Conservation (phyloP, 805 yeast species). For the Nakazawaea anatomiae region DNA sequence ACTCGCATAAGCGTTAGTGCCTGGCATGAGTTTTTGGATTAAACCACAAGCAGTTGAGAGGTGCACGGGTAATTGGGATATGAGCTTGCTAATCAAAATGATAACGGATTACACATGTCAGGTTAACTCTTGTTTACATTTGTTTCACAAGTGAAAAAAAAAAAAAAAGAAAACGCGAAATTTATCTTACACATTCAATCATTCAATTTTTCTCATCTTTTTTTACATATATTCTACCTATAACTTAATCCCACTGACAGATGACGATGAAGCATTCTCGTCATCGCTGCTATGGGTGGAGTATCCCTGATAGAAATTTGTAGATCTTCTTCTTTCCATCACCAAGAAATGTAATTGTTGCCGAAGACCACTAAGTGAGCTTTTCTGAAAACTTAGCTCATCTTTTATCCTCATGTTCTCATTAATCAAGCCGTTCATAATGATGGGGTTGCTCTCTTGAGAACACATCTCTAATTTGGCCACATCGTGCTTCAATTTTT, state of each 20-base stretch:
- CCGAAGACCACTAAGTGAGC: conserved; percentile 37
- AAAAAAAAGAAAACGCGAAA: no score
- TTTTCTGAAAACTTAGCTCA: conserved; percentile 39
- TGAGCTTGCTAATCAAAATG: no score
- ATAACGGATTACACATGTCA: no score
- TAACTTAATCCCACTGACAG: conserved; percentile 2
- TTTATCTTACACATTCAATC: no score
- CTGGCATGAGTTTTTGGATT: no score
- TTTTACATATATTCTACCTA: neutral
- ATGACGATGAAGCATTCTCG: neutral
- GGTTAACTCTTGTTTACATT: no score
- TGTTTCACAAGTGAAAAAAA: no score
- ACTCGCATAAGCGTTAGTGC: no score
- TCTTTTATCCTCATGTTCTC: conserved; percentile 37
- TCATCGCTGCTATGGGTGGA: conserved; percentile 5
- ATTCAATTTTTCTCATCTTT: neutral
- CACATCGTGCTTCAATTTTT: conserved; percentile 34
- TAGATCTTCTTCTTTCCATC: conserved; percentile 31
- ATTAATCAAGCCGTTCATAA: conserved; percentile 27
- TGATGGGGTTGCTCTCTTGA: conserved; percentile 6
- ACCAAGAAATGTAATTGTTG: conserved; percentile 46
- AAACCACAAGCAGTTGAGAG: no score
- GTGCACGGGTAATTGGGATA: no score
- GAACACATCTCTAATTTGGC: conserved; percentile 12
- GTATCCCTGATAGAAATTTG: neutral